A percentile compares a stretch with the other conserved stretches of the same genome.
Evolutionary conservation across 1,284 basidiomycete species (phyloP).

Genomic region (Xerocomus amazonicus): DNA sequence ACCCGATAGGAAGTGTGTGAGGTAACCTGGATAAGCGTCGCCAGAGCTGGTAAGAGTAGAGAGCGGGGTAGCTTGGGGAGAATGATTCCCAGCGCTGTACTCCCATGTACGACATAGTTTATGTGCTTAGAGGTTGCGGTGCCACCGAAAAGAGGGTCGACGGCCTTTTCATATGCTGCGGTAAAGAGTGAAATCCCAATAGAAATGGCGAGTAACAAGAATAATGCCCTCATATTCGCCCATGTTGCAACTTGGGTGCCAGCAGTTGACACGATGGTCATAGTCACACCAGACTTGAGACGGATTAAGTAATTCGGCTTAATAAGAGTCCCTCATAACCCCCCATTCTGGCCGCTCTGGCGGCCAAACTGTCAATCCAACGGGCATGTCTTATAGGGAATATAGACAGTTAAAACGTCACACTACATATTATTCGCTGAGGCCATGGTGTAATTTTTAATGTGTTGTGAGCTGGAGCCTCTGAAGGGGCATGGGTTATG

Average conservation of each 20-base stretch:
- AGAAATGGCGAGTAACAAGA: slow-evolving; percentile 34
- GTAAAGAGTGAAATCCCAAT: slow-evolving; percentile 38
- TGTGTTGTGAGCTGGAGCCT: no score
- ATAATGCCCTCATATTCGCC: slow-evolving; percentile 13
- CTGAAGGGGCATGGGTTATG: no score
- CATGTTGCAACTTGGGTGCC: slow-evolving; percentile 6
- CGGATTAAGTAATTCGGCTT: no score
- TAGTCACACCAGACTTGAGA: no score
- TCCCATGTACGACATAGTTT: slow-evolving; percentile 37
- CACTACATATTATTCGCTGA: no score
- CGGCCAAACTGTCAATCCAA: no score
- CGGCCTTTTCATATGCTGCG: slow-evolving; percentile 38
- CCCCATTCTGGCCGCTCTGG: no score
- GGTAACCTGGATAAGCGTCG: slow-evolving; percentile 47
- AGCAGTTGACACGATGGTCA: slow-evolving; percentile 11
- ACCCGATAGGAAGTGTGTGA: slow-evolving; percentile 64
- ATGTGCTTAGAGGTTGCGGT: slow-evolving; percentile 37
- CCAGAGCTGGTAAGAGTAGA: slow-evolving; percentile 38
- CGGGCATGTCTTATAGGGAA: no score
- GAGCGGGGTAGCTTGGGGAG: slow-evolving; percentile 33
- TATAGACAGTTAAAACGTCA: no score
- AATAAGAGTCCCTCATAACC: no score
- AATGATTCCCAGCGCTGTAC: slow-evolving; percentile 36
- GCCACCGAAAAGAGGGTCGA: slow-evolving; percentile 46
- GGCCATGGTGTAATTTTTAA: no score